phyloP scores from a whole-genome alignment of 768 basidiomycete species.

The Tricholoma sp. region DNA sequence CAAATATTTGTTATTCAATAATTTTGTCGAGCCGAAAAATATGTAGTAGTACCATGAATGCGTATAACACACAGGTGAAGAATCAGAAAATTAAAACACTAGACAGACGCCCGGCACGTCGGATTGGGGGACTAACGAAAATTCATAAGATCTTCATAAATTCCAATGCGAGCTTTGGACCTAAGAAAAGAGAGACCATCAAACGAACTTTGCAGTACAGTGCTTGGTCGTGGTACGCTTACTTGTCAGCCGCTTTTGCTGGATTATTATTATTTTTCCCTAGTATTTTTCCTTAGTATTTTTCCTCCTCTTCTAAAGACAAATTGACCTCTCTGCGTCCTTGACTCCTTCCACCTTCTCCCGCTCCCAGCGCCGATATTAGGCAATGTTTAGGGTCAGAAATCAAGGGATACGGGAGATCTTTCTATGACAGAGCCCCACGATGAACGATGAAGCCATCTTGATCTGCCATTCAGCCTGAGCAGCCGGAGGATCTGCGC shows the following conservation, averaged over 20 bases:
- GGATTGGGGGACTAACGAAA: not conserved
- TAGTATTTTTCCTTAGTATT: no score
- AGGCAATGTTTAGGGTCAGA: slow-evolving; percentile 84
- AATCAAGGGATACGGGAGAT: slow-evolving; percentile 79
- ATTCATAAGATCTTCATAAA: slow-evolving; percentile 50
- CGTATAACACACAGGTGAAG: not conserved
- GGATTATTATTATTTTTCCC: slow-evolving; percentile 82
- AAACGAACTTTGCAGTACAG: not conserved
- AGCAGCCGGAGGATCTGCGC: slow-evolving; percentile 68
- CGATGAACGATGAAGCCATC: not conserved
- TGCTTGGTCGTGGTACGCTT: slow-evolving; percentile 8
- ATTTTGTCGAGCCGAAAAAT: no score
- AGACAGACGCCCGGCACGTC: not conserved
- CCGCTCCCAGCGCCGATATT: slow-evolving; percentile 79
- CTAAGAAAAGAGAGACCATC: slow-evolving; percentile 18
- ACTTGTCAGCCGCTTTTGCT: slow-evolving; percentile 87
- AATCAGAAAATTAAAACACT: not conserved
- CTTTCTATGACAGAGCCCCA: slow-evolving; percentile 50
- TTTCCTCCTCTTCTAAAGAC: slow-evolving; percentile 91
- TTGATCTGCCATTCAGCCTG: slow-evolving; percentile 86
- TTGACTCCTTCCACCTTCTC: slow-evolving; percentile 72
- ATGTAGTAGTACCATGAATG: no score
- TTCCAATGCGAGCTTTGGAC: slow-evolving; percentile 57
- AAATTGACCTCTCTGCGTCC: slow-evolving; percentile 91
- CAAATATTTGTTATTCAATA: no score